A percentile compares a stretch with the other conserved stretches of the same genome.
phyloP scores from a whole-genome alignment of 2,329 filamentous ascomycete species.

The Mariannaea elegans region DNA sequence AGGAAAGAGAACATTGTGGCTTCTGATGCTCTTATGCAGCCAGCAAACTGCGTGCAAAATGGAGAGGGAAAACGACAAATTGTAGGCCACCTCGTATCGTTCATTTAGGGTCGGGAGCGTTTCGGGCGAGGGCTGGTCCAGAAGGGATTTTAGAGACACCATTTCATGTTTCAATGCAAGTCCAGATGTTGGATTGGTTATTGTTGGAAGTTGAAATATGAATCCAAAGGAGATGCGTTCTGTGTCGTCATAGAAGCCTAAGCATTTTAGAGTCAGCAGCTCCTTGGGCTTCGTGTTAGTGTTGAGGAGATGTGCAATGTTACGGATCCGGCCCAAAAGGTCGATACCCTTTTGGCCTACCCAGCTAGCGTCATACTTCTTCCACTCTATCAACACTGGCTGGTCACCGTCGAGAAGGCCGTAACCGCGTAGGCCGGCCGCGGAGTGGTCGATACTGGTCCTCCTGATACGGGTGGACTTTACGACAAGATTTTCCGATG shows the following conservation, averaged over 20 bases:
- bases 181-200: neutral
- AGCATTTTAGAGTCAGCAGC: neutral
- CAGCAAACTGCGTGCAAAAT: slow-evolving; percentile 14
- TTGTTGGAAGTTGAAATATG: neutral
- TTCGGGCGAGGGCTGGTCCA: neutral
- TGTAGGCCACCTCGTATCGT: neutral
- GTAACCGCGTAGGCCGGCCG: neutral
- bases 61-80: neutral
- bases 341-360: neutral
- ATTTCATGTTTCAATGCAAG: neutral
- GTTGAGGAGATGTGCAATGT: neutral
- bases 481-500: neutral
- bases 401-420: neutral
- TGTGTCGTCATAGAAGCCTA: neutral
- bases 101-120: slow-evolving; percentile 1
- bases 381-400: neutral
- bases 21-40: slow-evolving; percentile 21
- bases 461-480: neutral
- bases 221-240: neutral
- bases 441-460: neutral
- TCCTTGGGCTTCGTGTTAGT: neutral
- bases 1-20: slow-evolving; percentile 15
- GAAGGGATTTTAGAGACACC: neutral
- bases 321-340: neutral
- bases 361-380: neutral